These are phyloP conservation scores for Solanum neorickii DNA, from an alignment of 257 asterid species.

Conservation along the genomic window DNA sequence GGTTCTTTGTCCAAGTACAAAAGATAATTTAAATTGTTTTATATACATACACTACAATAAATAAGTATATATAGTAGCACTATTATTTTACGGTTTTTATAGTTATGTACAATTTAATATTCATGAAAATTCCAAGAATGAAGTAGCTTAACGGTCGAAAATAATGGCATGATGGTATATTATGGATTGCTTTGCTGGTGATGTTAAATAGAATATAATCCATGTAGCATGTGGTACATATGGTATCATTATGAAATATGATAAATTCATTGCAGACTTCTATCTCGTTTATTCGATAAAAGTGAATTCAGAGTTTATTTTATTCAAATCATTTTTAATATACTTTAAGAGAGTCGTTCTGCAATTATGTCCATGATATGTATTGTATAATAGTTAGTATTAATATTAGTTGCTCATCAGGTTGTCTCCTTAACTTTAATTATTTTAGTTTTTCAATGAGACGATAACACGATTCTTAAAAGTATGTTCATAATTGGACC, in stretches of 20 bases:
- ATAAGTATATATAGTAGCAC: neutral
- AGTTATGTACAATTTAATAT: neutral
- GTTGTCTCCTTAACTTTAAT: accelerated
- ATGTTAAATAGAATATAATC: neutral
- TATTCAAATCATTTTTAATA: neutral
- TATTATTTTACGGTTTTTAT: neutral
- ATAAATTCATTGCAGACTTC: neutral
- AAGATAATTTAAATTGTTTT: neutral
- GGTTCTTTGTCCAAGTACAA: neutral
- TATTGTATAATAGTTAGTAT: accelerated
- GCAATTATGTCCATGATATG: neutral
- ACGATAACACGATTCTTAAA: too few relatives aligned
- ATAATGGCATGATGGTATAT: neutral
- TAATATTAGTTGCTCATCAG: neutral
- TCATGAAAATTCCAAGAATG: neutral
- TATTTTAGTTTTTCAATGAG: neutral
- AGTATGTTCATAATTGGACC: neutral
- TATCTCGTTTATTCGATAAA: neutral
- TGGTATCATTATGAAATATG: neutral
- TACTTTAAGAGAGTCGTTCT: neutral
- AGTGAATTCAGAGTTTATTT: neutral
- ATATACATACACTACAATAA: neutral
- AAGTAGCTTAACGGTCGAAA: neutral
- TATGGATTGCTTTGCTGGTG: neutral
- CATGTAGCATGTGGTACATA: neutral